Evolutionary conservation across 805 yeast species (phyloP).

Genomic region (Spathaspora passalidarum): DNA sequence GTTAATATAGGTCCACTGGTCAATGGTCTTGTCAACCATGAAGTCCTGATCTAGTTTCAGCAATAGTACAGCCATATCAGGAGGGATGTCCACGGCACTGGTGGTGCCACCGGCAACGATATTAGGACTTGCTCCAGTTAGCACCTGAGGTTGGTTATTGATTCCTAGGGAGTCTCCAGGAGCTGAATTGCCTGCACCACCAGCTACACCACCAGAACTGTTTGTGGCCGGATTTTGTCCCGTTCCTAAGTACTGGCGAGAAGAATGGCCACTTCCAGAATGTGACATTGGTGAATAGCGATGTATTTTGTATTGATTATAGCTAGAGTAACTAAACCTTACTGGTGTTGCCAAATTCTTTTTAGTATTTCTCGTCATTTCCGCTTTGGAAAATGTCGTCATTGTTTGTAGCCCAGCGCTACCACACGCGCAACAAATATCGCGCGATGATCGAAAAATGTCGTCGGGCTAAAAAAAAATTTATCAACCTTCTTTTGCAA

Average conservation of each 20-base stretch:
- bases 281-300: background rate
- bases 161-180: too few relatives aligned
- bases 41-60: slow-evolving; percentile 43
- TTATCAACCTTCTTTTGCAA: background rate
- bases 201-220: too few relatives aligned
- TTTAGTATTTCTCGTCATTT: too few relatives aligned
- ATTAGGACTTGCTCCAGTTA: background rate
- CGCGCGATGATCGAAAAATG: background rate
- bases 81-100: slow-evolving; percentile 34
- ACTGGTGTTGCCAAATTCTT: background rate
- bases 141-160: too few relatives aligned
- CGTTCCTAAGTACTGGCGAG: background rate
- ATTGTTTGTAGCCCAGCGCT: too few relatives aligned
- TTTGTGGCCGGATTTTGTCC: background rate
- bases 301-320: too few relatives aligned
- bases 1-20: slow-evolving; percentile 47
- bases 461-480: background rate
- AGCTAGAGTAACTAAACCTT: too few relatives aligned
- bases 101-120: slow-evolving; percentile 12
- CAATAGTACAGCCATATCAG: slow-evolving; percentile 41
- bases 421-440: background rate
- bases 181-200: too few relatives aligned
- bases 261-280: background rate
- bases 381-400: too few relatives aligned
- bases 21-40: slow-evolving; percentile 36